These are phyloP conservation scores for Pythium brassicae DNA, from an alignment of 352 stramenopile genomes.

Conservation along the genomic window DNA sequence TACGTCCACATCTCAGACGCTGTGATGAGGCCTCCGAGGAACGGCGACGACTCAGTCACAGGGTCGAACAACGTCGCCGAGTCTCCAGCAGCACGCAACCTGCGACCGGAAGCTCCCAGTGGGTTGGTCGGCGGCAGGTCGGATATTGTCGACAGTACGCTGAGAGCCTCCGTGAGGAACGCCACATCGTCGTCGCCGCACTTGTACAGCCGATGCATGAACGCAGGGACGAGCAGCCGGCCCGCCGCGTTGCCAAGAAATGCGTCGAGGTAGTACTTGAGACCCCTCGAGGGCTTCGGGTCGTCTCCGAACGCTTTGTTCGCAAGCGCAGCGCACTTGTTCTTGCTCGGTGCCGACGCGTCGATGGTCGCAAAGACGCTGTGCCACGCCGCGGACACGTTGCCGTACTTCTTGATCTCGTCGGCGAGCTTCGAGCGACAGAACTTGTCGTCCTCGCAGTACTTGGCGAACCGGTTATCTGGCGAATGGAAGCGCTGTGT, in stretches of 20 bases:
- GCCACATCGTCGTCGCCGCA: neutral
- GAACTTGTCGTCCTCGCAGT: conserved; percentile 9
- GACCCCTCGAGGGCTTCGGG: neutral
- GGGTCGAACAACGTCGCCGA: conserved; percentile 2
- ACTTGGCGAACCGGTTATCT: conserved; percentile 1
- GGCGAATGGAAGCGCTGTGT: no score
- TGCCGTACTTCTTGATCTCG: conserved; percentile 8
- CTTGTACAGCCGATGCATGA: conserved; percentile 1
- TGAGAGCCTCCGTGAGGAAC: conserved; percentile 2
- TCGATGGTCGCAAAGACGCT: conserved; percentile 2
- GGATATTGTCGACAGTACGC: no score
- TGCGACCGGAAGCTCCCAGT: no score
- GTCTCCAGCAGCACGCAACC: no score
- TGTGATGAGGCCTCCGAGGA: conserved; percentile 10
- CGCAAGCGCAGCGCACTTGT: conserved; percentile 1
- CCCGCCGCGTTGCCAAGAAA: neutral
- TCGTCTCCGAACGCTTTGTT: neutral
- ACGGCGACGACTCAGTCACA: conserved; percentile 4
- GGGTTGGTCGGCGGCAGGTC: neutral
- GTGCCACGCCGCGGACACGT: conserved; percentile 3
- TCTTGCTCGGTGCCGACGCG: neutral
- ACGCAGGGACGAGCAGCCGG: conserved; percentile 4
- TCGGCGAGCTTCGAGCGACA: conserved; percentile 8
- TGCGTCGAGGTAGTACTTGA: neutral
- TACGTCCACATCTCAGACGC: conserved; percentile 16